Percentiles rank a stretch among this genome's conserved stretches.
phyloP scores from a whole-genome alignment of 2,329 filamentous ascomycete genomes.

The Tolypocladium guangdongense region DNA sequence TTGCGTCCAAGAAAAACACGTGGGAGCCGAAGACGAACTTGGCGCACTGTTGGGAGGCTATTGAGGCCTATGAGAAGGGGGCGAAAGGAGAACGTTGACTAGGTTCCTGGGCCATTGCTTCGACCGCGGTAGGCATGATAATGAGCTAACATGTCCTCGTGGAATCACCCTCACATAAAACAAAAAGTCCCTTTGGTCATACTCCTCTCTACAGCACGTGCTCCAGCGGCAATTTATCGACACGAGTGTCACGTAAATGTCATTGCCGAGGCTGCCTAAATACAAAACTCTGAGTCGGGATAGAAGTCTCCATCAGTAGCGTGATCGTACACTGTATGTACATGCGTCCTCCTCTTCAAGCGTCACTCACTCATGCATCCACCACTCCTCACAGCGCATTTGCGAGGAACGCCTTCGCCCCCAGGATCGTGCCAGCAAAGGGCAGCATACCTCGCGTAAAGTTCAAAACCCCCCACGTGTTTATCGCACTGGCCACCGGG shows the following conservation, averaged over 20 bases:
- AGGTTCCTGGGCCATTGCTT: not conserved
- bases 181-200: not conserved
- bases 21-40: constrained; percentile 43
- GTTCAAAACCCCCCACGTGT: constrained; percentile 16
- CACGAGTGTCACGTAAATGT: not conserved
- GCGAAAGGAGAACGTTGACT: not conserved
- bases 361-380: not conserved
- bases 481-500: constrained; percentile 9
- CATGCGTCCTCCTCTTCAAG: not conserved
- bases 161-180: not conserved
- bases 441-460: constrained; percentile 19
- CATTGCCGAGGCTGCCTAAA: not conserved
- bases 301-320: not conserved
- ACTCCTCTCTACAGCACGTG: no score
- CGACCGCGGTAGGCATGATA: not conserved
- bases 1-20: constrained; percentile 29
- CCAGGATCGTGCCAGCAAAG: constrained; percentile 16
- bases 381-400: constrained; percentile 3
- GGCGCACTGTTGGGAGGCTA: constrained; percentile 21
- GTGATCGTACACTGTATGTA: not conserved
- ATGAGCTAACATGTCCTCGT: not conserved
- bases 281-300: not conserved
- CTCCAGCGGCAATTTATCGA: no score
- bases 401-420: constrained; percentile 10
- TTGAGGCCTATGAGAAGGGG: constrained; percentile 25